Base-by-base conservation (phyloP, 1,139 yeast species). In the Debaryomyces subglobosus region DNA sequence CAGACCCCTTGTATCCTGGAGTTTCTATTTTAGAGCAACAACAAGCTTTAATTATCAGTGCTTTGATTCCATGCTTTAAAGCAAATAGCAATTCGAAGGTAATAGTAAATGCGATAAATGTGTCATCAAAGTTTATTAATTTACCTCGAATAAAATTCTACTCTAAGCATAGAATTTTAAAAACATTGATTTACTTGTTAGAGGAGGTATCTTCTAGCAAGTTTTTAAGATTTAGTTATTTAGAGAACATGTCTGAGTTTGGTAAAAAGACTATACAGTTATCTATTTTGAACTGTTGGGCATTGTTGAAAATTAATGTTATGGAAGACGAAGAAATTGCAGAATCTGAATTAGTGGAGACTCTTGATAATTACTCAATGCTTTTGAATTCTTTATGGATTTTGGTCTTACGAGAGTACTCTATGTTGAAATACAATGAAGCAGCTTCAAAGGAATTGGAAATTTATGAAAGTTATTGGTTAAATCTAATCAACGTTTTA, bases 11-110 rank as follows among this genome's bases (percentile, higher is more conserved):
- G 40, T 86, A 85, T 57, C 85, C 89, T 0, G 84, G 85, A 2
- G 81, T 81, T 9, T 82, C 95, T 0, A 75, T 91, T 10, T 72
- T 94, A 49, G 96, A 89, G 57, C 97, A 91, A 65, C 96, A 89
- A 59, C 97, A 94, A 61, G 98, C 98, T 0, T 97, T 91, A 59
- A 88, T 94, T 15, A 86, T 90, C 10, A 86, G 96, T 53, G 96
- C 98, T 0, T 75, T 94, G 50, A 81, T 91, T 43, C 97, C 98
- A 0, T 90, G 96, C n/a, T 94, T 94, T 67, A 79, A 80, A 38
- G 73, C 79, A 2, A 91, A 85, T 24, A 85, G 91, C 48, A 85
- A 87, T 23, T 82, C 95, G 0, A 80, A 80, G 41, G 80, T 90
- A 0, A 91, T 95, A 4, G 82, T 89, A 16, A 81, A 81, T 51